Conservation (phyloP, 1,139 yeast species). For the Yamadazyma pseudoaaseri region DNA sequence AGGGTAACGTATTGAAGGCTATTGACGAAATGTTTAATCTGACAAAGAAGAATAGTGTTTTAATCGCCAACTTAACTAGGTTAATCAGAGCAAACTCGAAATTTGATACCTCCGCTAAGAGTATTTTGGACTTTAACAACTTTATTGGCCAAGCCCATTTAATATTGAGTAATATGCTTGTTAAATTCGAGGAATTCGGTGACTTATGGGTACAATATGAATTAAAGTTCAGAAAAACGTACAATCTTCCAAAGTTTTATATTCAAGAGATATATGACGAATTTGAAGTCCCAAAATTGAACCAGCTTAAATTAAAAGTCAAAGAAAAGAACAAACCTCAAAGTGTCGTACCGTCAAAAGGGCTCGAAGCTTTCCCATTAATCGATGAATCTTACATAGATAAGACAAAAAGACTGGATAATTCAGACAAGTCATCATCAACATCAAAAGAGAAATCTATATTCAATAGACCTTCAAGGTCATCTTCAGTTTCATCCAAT, state of each 20-base stretch:
- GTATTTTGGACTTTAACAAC: slow-evolving; percentile 38
- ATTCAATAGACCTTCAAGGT: slow-evolving; percentile 25
- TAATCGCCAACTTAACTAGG: slow-evolving; percentile 50
- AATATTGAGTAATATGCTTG: slow-evolving; percentile 23
- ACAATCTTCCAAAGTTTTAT: slow-evolving; percentile 23
- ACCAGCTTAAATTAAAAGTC: slow-evolving; percentile 1
- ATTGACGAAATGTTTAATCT: slow-evolving; percentile 46
- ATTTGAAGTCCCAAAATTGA: slow-evolving; percentile 1
- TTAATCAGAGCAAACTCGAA: slow-evolving; percentile 46
- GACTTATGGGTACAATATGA: slow-evolving; percentile 36
- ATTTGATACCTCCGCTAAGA: slow-evolving; percentile 35
- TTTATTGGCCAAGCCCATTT: slow-evolving; percentile 32
- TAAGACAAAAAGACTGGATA: slow-evolving; percentile 18
- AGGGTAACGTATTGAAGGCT: slow-evolving; percentile 26
- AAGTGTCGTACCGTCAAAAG: neutral
- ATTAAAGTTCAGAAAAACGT: slow-evolving; percentile 33
- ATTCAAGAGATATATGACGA: slow-evolving; percentile 5
- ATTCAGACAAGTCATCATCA: slow-evolving; percentile 12
- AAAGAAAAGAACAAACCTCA: neutral
- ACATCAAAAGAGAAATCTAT: slow-evolving; percentile 10
- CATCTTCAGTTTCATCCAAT: slow-evolving; percentile 25
- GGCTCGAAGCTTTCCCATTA: slow-evolving; percentile 10
- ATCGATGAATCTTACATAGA: slow-evolving; percentile 16
- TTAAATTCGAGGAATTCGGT: slow-evolving; percentile 34
- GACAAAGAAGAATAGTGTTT: slow-evolving; percentile 50